Percentiles rank a stretch among this genome's conserved stretches.
These are phyloP conservation scores for Dendrobium huoshanense DNA, from an alignment of 106 monocot genomes.

Conservation along the genomic window DNA sequence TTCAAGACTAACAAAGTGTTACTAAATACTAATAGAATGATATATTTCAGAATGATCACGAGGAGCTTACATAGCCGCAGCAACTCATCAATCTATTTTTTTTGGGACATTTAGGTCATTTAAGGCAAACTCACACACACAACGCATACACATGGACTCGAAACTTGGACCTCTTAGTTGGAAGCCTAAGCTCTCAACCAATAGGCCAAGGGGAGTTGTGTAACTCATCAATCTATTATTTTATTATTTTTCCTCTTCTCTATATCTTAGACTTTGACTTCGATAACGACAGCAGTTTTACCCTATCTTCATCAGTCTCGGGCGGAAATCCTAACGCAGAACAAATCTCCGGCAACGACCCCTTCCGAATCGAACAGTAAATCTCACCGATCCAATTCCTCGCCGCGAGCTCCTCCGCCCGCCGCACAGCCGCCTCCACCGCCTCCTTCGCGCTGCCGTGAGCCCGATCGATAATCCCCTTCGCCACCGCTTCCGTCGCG, in stretches of 20 bases:
- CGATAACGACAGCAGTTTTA: background rate
- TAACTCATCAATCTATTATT: too few relatives aligned
- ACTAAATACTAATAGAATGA: too few relatives aligned
- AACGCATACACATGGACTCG: too few relatives aligned
- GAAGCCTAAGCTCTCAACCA: too few relatives aligned
- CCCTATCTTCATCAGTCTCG: slow-evolving; percentile 14
- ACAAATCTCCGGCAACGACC: slow-evolving; percentile 25
- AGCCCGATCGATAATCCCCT: slow-evolving; percentile 40
- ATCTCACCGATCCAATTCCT: slow-evolving; percentile 41
- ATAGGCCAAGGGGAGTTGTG: too few relatives aligned
- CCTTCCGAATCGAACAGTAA: slow-evolving; percentile 37
- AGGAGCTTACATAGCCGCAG: too few relatives aligned
- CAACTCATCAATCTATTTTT: too few relatives aligned
- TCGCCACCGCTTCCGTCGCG: slow-evolving; percentile 34
- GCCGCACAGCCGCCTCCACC: slow-evolving; percentile 31
- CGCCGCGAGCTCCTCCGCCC: slow-evolving; percentile 46
- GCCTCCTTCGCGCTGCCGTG: slow-evolving; percentile 28
- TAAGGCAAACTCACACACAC: too few relatives aligned
- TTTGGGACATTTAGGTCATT: too few relatives aligned
- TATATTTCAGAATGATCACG: too few relatives aligned
- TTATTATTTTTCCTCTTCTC: background rate
- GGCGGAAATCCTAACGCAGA: slow-evolving; percentile 17
- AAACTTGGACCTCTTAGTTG: too few relatives aligned
- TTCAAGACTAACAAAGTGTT: too few relatives aligned
- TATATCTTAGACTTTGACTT: slow-evolving; percentile 3